Evolutionary conservation across 306 rosid species (phyloP).

Genomic region (Phaseolus lunatus): DNA sequence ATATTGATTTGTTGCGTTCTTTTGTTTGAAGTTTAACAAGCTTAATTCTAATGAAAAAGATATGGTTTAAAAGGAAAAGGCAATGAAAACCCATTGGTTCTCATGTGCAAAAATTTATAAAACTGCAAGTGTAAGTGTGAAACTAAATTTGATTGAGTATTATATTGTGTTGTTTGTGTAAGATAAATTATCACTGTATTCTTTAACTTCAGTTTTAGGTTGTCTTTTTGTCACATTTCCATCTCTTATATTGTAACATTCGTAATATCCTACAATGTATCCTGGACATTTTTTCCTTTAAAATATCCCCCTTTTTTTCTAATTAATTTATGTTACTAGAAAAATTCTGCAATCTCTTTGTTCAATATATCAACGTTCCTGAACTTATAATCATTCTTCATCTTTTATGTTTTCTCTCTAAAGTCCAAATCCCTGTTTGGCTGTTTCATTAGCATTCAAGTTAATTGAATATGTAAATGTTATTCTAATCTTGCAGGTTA

Average conservation of each 20-base stretch:
- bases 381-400: conserved; percentile 3
- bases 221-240: background rate
- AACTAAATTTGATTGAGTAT: conserved; percentile 14
- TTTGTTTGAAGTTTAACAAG: background rate
- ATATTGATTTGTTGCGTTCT: background rate
- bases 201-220: conserved; percentile 11
- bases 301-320: background rate
- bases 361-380: background rate
- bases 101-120: background rate
- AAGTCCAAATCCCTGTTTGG: background rate
- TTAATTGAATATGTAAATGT: conserved; percentile 36
- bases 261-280: background rate
- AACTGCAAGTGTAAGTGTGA: conserved; percentile 19
- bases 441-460: conserved; percentile 31
- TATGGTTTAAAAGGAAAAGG: conserved; percentile 15
- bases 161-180: background rate
- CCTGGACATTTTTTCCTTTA: conserved; percentile 1
- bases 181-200: conserved; percentile 1
- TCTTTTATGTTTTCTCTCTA: background rate
- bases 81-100: conserved; percentile 10
- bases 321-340: background rate
- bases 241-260: background rate
- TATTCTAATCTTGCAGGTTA: conserved; percentile 73
- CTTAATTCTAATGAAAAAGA: conserved; percentile 14
- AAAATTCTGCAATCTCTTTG: background rate